These are phyloP conservation scores for Sporisorium graminicola DNA, from an alignment of 1,284 basidiomycete genomes.

Conservation along the genomic window DNA sequence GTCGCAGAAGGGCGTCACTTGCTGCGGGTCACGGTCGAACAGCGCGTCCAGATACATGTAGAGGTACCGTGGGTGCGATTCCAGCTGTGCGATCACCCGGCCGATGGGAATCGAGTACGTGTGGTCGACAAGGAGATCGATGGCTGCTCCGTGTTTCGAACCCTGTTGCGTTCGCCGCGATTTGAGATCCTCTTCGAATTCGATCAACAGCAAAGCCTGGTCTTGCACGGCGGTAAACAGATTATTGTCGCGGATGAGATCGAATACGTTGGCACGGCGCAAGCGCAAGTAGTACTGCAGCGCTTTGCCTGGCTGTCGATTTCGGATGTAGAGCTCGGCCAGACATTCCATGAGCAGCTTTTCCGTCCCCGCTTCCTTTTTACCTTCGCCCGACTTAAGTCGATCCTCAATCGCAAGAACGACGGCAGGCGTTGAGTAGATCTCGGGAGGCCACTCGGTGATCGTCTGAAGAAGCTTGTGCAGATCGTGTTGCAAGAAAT, in stretches of 20 bases:
- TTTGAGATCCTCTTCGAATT: conserved; percentile 91
- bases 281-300: conserved; percentile 89
- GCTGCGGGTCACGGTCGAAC: conserved; percentile 85
- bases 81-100: conserved; percentile 88
- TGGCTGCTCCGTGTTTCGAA: conserved; percentile 76
- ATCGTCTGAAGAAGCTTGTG: conserved; percentile 83
- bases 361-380: conserved; percentile 71
- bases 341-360: conserved; percentile 87
- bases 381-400: conserved; percentile 71
- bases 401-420: conserved; percentile 88
- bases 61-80: conserved; percentile 81
- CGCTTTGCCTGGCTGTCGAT: conserved; percentile 92
- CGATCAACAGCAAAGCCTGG: conserved; percentile 88
- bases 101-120: conserved; percentile 95
- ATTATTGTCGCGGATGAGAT: conserved; percentile 92
- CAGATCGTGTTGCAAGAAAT: conserved; percentile 83
- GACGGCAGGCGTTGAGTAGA: conserved; percentile 88
- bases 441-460: conserved; percentile 87
- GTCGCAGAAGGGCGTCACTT: conserved; percentile 85
- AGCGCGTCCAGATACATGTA: conserved; percentile 94
- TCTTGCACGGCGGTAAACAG: conserved; percentile 95
- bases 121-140: conserved; percentile 90
- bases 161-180: conserved; percentile 63
- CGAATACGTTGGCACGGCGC: conserved; percentile 88
- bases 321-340: conserved; percentile 88